These are phyloP conservation scores for Aspergillus sp. DNA, from an alignment of 2,329 filamentous ascomycete genomes.

Conservation along the genomic window DNA sequence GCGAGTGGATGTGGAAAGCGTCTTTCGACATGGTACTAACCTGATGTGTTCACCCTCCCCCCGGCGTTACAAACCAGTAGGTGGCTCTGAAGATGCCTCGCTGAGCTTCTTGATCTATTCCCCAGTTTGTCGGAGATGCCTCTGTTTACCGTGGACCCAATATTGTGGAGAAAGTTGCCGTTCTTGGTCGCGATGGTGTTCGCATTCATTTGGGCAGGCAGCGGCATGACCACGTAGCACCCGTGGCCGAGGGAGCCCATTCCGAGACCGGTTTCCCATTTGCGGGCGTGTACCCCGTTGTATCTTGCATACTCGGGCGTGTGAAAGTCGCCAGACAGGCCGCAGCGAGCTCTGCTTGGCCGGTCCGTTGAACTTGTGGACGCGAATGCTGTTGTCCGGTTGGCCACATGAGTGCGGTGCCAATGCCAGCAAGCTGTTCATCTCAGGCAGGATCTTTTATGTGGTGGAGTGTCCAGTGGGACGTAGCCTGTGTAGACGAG, in stretches of 20 bases:
- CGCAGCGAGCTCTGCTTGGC: constrained; percentile 42
- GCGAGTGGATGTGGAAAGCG: constrained; percentile 44
- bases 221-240: constrained; percentile 48
- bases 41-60: constrained; percentile 36
- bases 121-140: constrained; percentile 46
- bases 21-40: constrained; percentile 45
- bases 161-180: constrained; percentile 48
- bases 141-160: constrained; percentile 49
- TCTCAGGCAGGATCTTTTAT: constrained; percentile 37
- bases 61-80: constrained; percentile 43
- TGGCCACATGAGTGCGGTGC: constrained; percentile 41
- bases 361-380: constrained; percentile 33
- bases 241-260: constrained; percentile 54
- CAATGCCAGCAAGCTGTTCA: constrained; percentile 35
- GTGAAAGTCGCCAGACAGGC: constrained; percentile 49
- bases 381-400: constrained; percentile 35
- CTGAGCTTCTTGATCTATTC: constrained; percentile 45
- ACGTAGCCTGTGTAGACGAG: constrained; percentile 39
- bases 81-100: constrained; percentile 50
- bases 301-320: constrained; percentile 51
- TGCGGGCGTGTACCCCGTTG: constrained; percentile 41
- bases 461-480: constrained; percentile 32
- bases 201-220: constrained; percentile 44
- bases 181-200: constrained; percentile 44
- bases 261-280: constrained; percentile 52